Evolutionary conservation across 148 eudicot genomes (phyloP).

Genomic region (Suaeda aralocaspica): DNA sequence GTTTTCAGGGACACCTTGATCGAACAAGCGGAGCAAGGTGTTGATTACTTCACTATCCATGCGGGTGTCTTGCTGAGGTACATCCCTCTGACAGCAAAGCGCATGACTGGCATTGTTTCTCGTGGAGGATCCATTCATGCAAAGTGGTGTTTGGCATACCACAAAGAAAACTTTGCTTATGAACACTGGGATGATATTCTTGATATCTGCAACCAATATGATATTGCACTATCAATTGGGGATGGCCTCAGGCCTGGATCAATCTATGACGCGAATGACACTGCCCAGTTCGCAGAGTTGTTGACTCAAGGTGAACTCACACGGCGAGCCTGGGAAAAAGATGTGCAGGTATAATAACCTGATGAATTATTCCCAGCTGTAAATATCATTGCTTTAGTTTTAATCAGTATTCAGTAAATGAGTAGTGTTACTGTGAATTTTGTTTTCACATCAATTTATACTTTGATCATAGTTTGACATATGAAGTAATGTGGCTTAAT

Average conservation of each 20-base stretch:
- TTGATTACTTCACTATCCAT: slow-evolving; percentile 95
- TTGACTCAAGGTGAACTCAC: slow-evolving; percentile 97
- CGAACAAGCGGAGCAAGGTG: slow-evolving; percentile 99
- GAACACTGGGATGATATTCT: slow-evolving; percentile 99
- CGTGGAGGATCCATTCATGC: slow-evolving; percentile 99
- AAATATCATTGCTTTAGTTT: background rate
- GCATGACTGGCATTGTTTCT: slow-evolving; percentile 98
- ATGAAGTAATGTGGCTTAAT: slow-evolving; percentile 1
- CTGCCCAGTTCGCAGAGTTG: slow-evolving; percentile 97
- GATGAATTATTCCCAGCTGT: background rate
- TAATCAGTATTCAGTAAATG: background rate
- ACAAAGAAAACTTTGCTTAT: slow-evolving; percentile 95
- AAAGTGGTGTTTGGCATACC: slow-evolving; percentile 96
- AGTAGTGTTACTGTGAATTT: background rate
- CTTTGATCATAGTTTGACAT: background rate
- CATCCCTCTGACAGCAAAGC: slow-evolving; percentile 88
- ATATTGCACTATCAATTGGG: slow-evolving; percentile 84
- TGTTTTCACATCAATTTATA: no score
- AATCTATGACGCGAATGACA: slow-evolving; percentile 94
- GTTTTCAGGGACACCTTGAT: slow-evolving; percentile 84
- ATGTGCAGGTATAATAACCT: slow-evolving; percentile 67
- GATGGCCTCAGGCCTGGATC: slow-evolving; percentile 98
- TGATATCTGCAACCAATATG: slow-evolving; percentile 95
- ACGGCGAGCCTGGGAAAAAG: slow-evolving; percentile 94
- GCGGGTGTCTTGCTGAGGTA: slow-evolving; percentile 91